Conservation (phyloP, 148 eudicot species). For the Simmondsia chinensis region DNA sequence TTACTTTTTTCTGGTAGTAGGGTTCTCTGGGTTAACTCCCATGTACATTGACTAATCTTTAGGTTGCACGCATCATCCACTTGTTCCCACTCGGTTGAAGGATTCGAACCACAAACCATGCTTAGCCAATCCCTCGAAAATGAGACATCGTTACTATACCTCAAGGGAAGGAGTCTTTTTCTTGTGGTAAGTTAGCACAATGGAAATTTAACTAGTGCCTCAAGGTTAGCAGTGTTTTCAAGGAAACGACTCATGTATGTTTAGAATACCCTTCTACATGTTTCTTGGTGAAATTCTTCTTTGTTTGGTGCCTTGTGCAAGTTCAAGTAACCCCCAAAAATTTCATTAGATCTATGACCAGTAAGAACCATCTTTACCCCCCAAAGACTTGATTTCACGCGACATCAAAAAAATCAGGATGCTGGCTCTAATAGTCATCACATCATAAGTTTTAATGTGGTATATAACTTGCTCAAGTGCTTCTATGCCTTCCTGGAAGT, state of each 20-base stretch:
- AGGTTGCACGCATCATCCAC: no score
- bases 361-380: constrained; percentile 58
- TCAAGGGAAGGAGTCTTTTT: no score
- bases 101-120: no score
- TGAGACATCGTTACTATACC: no score
- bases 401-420: constrained; percentile 63
- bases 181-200: no score
- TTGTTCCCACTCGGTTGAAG: no score
- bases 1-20: no score
- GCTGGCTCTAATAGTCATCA: constrained; percentile 51
- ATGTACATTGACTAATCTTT: no score
- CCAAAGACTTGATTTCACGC: constrained; percentile 46
- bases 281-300: constrained; percentile 50
- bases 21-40: no score
- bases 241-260: background rate
- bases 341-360: constrained; percentile 59
- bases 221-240: no score
- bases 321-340: constrained; percentile 52
- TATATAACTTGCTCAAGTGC: constrained; percentile 55
- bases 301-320: constrained; percentile 62
- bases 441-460: constrained; percentile 55
- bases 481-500: constrained; percentile 47
- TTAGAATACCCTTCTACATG: constrained; percentile 46
- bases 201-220: no score
- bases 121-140: no score